A percentile compares a stretch with the other conserved stretches of the same genome.
Evolutionary conservation across 2,329 filamentous ascomycete species (phyloP).

Genomic region (Diplodia scrobiculata): DNA sequence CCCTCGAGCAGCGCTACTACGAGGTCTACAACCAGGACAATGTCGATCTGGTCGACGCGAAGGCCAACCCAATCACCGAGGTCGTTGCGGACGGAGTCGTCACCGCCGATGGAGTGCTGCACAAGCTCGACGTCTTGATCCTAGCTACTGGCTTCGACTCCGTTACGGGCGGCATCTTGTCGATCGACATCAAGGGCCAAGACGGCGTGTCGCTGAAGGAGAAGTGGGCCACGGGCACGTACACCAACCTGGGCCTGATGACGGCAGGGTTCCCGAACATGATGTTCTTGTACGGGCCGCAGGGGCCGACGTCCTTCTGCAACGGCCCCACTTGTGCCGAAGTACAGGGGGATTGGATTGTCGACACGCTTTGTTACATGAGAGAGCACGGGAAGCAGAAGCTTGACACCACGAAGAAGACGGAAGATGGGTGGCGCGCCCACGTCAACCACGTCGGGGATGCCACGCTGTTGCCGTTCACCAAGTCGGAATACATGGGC

Average conservation of each 20-base stretch:
- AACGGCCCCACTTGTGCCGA: conserved; percentile 49
- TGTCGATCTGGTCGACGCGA: conserved; percentile 50
- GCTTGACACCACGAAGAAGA: conserved; percentile 43
- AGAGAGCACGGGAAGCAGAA: conserved; percentile 36
- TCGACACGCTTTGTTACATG: conserved; percentile 42
- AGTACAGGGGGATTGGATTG: conserved; percentile 46
- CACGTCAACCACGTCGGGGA: conserved; percentile 47
- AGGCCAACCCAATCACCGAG: conserved; percentile 46
- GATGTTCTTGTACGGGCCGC: conserved; percentile 48
- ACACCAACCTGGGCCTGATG: conserved; percentile 49
- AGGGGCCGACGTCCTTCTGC: conserved; percentile 49
- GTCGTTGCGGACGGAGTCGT: conserved; percentile 47
- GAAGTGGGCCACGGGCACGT: conserved; percentile 48
- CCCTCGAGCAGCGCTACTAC: conserved; percentile 53
- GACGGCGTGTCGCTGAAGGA: conserved; percentile 43
- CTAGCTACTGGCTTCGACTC: conserved; percentile 53
- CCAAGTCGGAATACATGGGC: conserved; percentile 50
- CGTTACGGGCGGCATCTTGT: conserved; percentile 49
- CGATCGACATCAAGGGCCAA: conserved; percentile 44
- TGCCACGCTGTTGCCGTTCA: conserved; percentile 47
- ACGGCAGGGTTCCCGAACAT: conserved; percentile 46
- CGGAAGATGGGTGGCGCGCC: conserved; percentile 46
- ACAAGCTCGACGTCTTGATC: conserved; percentile 50
- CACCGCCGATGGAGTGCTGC: conserved; percentile 46
- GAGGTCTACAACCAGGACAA: conserved; percentile 50